Evolutionary conservation across 2,329 filamentous ascomycete genomes (phyloP), one percentile per base, ranked within the genome.

Genomic region (Pyrenochaeta sp.): DNA sequence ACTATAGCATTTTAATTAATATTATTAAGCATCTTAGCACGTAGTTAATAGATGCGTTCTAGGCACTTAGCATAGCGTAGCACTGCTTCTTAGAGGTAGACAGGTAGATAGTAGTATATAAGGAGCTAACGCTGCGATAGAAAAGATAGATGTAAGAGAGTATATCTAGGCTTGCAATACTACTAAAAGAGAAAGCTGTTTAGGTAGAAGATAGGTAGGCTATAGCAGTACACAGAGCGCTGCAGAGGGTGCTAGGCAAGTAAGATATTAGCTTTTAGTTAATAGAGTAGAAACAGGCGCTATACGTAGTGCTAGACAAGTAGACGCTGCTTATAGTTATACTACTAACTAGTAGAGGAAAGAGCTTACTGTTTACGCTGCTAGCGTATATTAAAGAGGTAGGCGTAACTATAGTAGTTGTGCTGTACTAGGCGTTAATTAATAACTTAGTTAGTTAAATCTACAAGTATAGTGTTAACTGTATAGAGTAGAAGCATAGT

Each of bases 311-410:
- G 14, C 9, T 58, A 10, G 39, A 51, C 3, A 44, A 34, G 20
- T 17, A 48, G 37, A 57, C 43, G 10, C 55, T 28, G 32, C 50
- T 63, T 1, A 23, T 59, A 3, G 44, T 62, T 8, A 31, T 62
- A 10, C 35, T 60, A n/a, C 55, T 27, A 20, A 61, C 34, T 9
- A 41, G 48, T 6, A 40, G 55, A 15, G 50, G 57, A 7, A 62
- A 62, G 48, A 64, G 55, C 41, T 44, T 64, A 19, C 52, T 64
- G 10, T 61, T 62, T 24, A 62, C 22, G 11, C 30, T 51, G 8
- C 53, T 14, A 11, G 53, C 36, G 15, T 60, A 20, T 26, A 38
- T 61, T 15, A 29, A 54, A n/a, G 19, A 41, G n/a, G 5, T 19
- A 3, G 36, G 46, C 3, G 47, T 60, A 2, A 62, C 39, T 11